A percentile compares a stretch with the other conserved stretches of the same genome.
Conservation (phyloP, 768 basidiomycete species). For the Amanita rubescens region DNA sequence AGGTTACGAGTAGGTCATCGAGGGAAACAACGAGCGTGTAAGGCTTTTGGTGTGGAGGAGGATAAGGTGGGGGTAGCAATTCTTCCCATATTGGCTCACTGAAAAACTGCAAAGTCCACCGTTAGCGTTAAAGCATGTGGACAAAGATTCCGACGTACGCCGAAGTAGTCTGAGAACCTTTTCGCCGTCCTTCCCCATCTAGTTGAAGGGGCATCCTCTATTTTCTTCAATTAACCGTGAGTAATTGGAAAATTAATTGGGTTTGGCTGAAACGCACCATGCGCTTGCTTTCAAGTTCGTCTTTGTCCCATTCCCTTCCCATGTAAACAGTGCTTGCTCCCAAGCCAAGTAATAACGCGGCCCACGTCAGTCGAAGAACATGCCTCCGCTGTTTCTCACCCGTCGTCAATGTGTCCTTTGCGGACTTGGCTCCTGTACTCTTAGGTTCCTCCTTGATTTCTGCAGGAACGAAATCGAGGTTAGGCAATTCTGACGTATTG, state of each 20-base stretch:
- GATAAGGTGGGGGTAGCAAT: constrained; percentile 81
- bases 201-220: constrained; percentile 51
- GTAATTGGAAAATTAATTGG: not conserved
- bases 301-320: constrained; percentile 73
- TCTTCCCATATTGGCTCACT: constrained; percentile 92
- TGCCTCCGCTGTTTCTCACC: constrained; percentile 65
- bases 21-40: constrained; percentile 89
- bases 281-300: constrained; percentile 59
- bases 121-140: not conserved
- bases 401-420: constrained; percentile 70
- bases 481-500: constrained; percentile 27
- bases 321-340: constrained; percentile 54
- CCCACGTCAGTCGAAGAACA: constrained; percentile 48
- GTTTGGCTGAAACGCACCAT: constrained; percentile 34
- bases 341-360: constrained; percentile 46
- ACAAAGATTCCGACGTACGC: constrained; percentile 36
- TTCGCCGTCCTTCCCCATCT: constrained; percentile 58
- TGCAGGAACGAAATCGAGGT: constrained; percentile 59
- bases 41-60: constrained; percentile 77
- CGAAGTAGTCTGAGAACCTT: constrained; percentile 59
- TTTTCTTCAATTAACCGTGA: constrained; percentile 30
- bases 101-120: constrained; percentile 53
- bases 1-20: constrained; percentile 87
- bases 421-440: constrained; percentile 71
- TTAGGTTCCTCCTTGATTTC: constrained; percentile 33